phyloP scores from a whole-genome alignment of 2,329 filamentous ascomycete genomes.

The Graphilbum sp. region DNA sequence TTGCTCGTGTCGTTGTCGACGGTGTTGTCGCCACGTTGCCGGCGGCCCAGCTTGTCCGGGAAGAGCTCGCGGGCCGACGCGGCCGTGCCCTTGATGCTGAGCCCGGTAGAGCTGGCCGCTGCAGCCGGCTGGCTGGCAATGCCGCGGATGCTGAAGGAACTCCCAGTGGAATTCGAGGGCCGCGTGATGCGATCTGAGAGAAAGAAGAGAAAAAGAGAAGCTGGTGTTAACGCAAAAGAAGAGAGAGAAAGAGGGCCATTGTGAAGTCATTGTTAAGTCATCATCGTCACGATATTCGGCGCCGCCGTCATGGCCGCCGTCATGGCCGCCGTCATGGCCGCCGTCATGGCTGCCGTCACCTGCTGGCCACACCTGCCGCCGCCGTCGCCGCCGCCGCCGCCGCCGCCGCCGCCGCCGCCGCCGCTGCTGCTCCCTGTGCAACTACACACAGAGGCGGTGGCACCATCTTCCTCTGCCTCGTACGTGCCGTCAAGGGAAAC shows the following conservation, averaged over 20 bases:
- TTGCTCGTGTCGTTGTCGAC: background rate
- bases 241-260: no score
- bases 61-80: constrained; percentile 48
- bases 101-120: constrained; percentile 24
- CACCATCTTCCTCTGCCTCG: background rate
- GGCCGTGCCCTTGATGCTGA: constrained; percentile 51
- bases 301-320: no score
- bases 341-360: no score
- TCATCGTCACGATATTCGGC: no score
- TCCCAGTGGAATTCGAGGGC: constrained; percentile 14
- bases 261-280: no score
- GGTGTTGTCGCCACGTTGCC: background rate
- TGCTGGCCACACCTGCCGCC: no score
- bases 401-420: no score
- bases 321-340: no score
- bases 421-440: no score
- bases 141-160: constrained; percentile 41
- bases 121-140: constrained; percentile 27
- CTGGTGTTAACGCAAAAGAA: background rate
- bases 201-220: background rate
- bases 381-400: no score
- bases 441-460: background rate
- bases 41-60: constrained; percentile 39
- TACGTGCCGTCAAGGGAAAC: constrained; percentile 8
- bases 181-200: constrained; percentile 20